Conservation (phyloP, 2,329 filamentous ascomycete species). For the Amauroascus verrucosus region DNA sequence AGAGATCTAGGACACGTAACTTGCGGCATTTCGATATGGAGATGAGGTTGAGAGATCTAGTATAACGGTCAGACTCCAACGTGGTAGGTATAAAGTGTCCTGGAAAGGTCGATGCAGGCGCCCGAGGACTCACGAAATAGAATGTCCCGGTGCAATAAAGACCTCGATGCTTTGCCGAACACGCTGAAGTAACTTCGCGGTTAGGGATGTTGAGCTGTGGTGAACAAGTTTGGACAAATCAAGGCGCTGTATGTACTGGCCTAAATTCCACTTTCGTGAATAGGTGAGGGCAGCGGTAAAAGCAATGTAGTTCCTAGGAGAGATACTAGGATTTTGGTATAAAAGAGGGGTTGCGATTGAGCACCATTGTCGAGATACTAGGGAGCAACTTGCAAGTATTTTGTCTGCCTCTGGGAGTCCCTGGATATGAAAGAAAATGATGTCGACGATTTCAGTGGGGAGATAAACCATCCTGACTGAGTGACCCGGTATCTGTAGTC, state of each 20-base stretch:
- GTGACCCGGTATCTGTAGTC: too few relatives aligned
- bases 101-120: neutral
- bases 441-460: conserved; percentile 45
- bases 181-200: conserved; percentile 46
- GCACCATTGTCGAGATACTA: conserved; percentile 49
- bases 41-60: conserved; percentile 46
- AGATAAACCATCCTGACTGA: too few relatives aligned
- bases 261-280: conserved; percentile 37
- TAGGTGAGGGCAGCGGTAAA: conserved; percentile 46
- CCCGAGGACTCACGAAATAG: conserved; percentile 42
- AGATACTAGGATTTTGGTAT: conserved; percentile 44
- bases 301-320: conserved; percentile 43
- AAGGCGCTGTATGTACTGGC: conserved; percentile 43
- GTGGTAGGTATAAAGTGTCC: neutral
- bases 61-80: neutral
- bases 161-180: conserved; percentile 43
- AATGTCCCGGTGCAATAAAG: conserved; percentile 50
- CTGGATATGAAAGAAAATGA: conserved; percentile 40
- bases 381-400: conserved; percentile 43
- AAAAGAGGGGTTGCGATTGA: conserved; percentile 41
- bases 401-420: conserved; percentile 29
- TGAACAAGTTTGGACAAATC: conserved; percentile 49
- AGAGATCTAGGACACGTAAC: conserved; percentile 44
- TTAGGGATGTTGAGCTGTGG: conserved; percentile 48
- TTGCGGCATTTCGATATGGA: conserved; percentile 46